These are phyloP conservation scores for Myriosclerotinia scirpicola DNA, from an alignment of 2,329 filamentous ascomycete species.

Conservation along the genomic window DNA sequence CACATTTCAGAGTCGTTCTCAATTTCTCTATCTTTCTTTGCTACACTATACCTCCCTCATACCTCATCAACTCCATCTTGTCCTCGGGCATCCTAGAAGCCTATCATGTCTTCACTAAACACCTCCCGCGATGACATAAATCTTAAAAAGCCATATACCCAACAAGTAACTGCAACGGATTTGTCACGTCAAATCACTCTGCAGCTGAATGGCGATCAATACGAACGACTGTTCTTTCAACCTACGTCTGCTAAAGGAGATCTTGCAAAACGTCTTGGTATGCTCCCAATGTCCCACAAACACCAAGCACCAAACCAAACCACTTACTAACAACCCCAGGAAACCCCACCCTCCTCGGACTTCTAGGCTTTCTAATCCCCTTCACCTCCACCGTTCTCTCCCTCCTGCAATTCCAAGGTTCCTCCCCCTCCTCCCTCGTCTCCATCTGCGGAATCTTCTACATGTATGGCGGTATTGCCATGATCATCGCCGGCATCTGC, in stretches of 20 bases:
- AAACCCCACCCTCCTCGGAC: constrained; percentile 14
- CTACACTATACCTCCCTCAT: no score
- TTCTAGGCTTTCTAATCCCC: constrained; percentile 27
- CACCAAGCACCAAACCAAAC: background rate
- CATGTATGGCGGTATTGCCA: constrained; percentile 26
- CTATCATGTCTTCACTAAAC: no score
- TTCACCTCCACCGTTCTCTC: constrained; percentile 22
- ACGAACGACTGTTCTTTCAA: constrained; percentile 30
- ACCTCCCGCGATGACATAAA: background rate
- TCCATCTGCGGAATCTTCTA: constrained; percentile 21
- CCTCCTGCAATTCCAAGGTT: constrained; percentile 27
- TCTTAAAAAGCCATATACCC: constrained; percentile 5
- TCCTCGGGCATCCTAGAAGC: no score
- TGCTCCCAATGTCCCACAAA: background rate
- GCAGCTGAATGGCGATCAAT: constrained; percentile 25
- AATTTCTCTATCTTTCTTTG: no score
- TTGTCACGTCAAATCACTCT: constrained; percentile 22
- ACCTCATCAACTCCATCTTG: no score
- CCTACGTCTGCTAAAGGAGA: constrained; percentile 26
- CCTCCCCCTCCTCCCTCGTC: constrained; percentile 17
- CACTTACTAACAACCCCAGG: background rate
- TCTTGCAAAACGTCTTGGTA: constrained; percentile 28
- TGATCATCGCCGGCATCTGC: constrained; percentile 27
- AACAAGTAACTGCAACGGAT: background rate
- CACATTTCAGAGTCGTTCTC: no score